Evolutionary conservation across 1,284 basidiomycete genomes (phyloP), one percentile per base, ranked within the genome.

Genomic region (Cutaneotrichosporon sp.): DNA sequence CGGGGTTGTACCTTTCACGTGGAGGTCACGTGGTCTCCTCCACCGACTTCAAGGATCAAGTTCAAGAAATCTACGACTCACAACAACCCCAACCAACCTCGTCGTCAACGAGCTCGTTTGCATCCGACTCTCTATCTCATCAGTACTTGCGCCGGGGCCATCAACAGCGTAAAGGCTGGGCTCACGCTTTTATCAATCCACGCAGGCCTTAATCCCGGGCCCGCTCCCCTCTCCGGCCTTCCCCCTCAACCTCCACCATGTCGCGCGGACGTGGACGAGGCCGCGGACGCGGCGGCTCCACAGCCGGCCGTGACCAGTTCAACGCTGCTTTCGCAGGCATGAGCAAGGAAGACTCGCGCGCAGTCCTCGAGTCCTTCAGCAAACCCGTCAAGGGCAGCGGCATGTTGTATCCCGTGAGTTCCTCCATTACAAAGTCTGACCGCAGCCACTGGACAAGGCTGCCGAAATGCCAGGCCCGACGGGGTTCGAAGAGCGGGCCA

Each of bases 331-430:
- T 69, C 36, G 65, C 55, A 26, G 68, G 65, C n/a, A 64, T 69
- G 63, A 63, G 58, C 58, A 69, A 69, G 65, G 68, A 69, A 51
- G 68, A 69, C 58, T 59, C 63, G 59, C 60, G 68, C 26, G 65
- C 65, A 21, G 47, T 69, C 14, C 64, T 63, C 26, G 65, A 69
- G 61, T 65, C 63, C 56, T 69, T 69, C 53, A 63, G 60, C 40
- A 63, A 60, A 52, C 68, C 71, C 22, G 67, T 65, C 14, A 72
- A 73, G 61, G 70, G 73, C 32, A 72, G 69, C 56, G 73, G 73
- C 3, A 73, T 73, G 65, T 63, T 78, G 46, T 80, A 78, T 63
- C 77, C 77, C 21, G 78, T 80, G 61, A 69, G 78, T 5, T 26
- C 21, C 34, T 30, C 10, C 30, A 21, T 0, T 14, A 9, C 13